Conservation (phyloP, 441 rosid genomes). For the Gossypium davidsonii region DNA sequence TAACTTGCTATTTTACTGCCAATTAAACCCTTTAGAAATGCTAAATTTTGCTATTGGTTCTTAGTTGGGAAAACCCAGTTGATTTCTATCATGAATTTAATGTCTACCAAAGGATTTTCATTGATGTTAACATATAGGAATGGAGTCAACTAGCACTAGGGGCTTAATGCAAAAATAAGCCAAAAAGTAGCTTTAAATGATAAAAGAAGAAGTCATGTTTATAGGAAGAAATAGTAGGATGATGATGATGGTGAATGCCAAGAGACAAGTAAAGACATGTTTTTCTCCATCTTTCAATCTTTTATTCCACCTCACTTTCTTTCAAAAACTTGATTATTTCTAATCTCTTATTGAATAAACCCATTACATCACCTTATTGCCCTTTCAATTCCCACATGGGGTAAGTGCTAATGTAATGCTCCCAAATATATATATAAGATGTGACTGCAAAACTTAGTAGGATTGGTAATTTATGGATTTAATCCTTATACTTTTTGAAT, state of each 20-base stretch:
- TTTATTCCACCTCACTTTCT: neutral
- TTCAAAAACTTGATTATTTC: conserved; percentile 10
- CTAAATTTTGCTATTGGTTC: neutral
- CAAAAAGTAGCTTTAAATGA: neutral
- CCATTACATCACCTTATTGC: conserved; percentile 1
- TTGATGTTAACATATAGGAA: neutral
- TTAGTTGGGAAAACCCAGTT: neutral
- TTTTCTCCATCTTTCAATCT: neutral
- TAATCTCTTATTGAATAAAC: conserved; percentile 12
- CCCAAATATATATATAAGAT: neutral
- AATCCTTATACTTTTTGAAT: too few species aligned
- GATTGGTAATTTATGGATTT: too few species aligned
- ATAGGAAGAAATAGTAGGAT: conserved; percentile 17
- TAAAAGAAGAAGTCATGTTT: neutral
- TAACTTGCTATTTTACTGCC: neutral
- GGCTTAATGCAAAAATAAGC: conserved; percentile 12
- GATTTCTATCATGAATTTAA: conserved; percentile 2
- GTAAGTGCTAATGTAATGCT: conserved; percentile 23
- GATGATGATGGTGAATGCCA: conserved; percentile 31
- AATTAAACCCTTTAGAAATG: neutral
- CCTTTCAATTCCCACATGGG: conserved; percentile 14
- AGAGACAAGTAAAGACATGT: conserved; percentile 23
- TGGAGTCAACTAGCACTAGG: conserved; percentile 20
- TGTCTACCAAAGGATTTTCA: too few species aligned
- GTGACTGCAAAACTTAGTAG: neutral